Percentiles rank a stretch among this genome's conserved stretches.
phyloP scores from a whole-genome alignment of 208 protist genomes.

The Crithidia thermophila region DNA sequence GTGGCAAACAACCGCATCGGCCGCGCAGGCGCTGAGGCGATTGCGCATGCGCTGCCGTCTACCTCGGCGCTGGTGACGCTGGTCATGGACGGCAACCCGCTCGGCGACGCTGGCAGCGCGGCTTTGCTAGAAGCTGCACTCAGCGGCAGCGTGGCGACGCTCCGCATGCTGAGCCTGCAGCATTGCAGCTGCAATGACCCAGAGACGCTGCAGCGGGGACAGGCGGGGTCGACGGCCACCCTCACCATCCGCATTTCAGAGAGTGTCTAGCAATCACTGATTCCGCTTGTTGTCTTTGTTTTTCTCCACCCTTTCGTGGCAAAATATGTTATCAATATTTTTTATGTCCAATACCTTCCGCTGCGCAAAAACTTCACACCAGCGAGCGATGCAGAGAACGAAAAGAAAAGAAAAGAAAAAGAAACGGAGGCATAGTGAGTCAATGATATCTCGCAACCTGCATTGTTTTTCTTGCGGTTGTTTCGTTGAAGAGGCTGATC shows the following conservation, averaged over 20 bases:
- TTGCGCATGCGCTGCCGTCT: slow-evolving; percentile 73
- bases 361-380: too few relatives aligned
- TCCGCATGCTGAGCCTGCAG: slow-evolving; percentile 69
- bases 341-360: too few relatives aligned
- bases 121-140: slow-evolving; percentile 60
- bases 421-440: too few relatives aligned
- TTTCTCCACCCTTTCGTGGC: too few relatives aligned
- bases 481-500: too few relatives aligned
- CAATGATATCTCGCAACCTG: too few relatives aligned
- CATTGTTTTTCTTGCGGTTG: too few relatives aligned
- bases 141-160: slow-evolving; percentile 44
- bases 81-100: slow-evolving; percentile 84
- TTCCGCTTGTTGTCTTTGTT: too few relatives aligned
- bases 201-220: slow-evolving; percentile 39
- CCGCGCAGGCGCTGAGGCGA: slow-evolving; percentile 64
- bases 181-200: slow-evolving; percentile 60
- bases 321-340: too few relatives aligned
- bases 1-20: slow-evolving; percentile 91
- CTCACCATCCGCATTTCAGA: slow-evolving; percentile 68
- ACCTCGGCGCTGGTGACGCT: slow-evolving; percentile 76
- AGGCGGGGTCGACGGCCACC: slow-evolving; percentile 19
- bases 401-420: too few relatives aligned
- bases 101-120: slow-evolving; percentile 72
- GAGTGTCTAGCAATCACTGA: slow-evolving; percentile 30
- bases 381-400: too few relatives aligned